Evolutionary conservation across 805 yeast genomes (phyloP).

Genomic region (Cyberlindnera misumaiensis): DNA sequence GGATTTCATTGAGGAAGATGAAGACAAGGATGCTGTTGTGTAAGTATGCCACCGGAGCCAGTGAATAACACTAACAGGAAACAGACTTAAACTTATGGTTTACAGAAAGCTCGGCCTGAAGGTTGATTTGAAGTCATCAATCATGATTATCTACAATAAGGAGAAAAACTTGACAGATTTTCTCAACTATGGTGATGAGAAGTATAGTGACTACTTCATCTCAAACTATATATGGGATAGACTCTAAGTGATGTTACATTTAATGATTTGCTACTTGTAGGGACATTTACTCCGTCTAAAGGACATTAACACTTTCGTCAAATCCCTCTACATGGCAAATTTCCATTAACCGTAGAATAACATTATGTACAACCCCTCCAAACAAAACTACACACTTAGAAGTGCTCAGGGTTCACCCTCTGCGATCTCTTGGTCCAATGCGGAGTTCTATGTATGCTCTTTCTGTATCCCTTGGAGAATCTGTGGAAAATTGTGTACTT

Average conservation of each 20-base stretch:
- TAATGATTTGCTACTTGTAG: no score
- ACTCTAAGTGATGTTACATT: constrained; percentile 20
- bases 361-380: constrained; percentile 8
- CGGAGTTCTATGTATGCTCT: constrained; percentile 80
- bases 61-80: constrained; percentile 3
- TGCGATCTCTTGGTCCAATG: constrained; percentile 85
- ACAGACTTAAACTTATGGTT: constrained; percentile 44
- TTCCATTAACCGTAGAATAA: not conserved
- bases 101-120: constrained; percentile 55
- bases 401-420: constrained; percentile 62
- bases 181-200: constrained; percentile 41
- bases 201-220: constrained; percentile 60
- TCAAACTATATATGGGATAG: constrained; percentile 78
- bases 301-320: no score
- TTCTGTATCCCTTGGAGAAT: constrained; percentile 73
- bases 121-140: constrained; percentile 35
- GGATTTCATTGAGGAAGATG: constrained; percentile 21
- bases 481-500: constrained; percentile 83
- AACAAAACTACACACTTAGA: constrained; percentile 4
- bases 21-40: constrained; percentile 37
- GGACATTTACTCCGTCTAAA: no score
- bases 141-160: constrained; percentile 44
- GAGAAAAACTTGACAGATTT: constrained; percentile 39
- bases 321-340: not conserved
- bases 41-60: constrained; percentile 4